Conservation (phyloP, 139 green algal genomes). For the Micractinium sp. region DNA sequence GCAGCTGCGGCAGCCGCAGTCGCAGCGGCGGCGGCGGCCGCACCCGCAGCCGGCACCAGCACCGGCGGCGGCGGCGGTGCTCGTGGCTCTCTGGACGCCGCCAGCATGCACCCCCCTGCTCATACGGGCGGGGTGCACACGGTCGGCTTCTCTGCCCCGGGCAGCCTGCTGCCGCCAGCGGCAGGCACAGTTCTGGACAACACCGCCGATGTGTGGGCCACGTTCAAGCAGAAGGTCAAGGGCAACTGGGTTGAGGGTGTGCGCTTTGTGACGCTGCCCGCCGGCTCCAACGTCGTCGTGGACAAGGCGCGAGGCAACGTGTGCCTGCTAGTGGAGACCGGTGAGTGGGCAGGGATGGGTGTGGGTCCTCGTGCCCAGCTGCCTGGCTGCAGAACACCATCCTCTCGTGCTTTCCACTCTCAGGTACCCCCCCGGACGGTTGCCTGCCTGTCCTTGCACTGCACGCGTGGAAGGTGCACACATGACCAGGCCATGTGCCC, state of each 20-base stretch:
- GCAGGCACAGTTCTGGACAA: not conserved
- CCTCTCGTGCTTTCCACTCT: no score
- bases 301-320: not conserved
- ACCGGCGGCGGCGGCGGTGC: not conserved
- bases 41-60: not conserved
- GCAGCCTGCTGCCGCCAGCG: not conserved
- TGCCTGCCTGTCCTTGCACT: not conserved
- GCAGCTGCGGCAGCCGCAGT: not conserved
- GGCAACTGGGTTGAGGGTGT: not conserved
- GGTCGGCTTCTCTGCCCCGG: not conserved
- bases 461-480: not conserved
- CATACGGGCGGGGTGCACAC: not conserved
- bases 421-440: no score
- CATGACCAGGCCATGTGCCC: not conserved
- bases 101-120: not conserved
- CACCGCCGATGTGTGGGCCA: constrained; percentile 18
- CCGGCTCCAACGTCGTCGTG: not conserved
- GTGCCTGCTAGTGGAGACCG: constrained; percentile 26
- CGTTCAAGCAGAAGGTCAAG: not conserved
- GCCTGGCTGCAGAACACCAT: not conserved
- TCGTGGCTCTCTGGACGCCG: not conserved
- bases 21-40: not conserved
- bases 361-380: not conserved
- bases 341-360: not conserved
- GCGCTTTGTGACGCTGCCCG: constrained; percentile 3